Evolutionary conservation across 2,329 filamentous ascomycete genomes (phyloP).

Genomic region (Pseudofabraea citricarpa): DNA sequence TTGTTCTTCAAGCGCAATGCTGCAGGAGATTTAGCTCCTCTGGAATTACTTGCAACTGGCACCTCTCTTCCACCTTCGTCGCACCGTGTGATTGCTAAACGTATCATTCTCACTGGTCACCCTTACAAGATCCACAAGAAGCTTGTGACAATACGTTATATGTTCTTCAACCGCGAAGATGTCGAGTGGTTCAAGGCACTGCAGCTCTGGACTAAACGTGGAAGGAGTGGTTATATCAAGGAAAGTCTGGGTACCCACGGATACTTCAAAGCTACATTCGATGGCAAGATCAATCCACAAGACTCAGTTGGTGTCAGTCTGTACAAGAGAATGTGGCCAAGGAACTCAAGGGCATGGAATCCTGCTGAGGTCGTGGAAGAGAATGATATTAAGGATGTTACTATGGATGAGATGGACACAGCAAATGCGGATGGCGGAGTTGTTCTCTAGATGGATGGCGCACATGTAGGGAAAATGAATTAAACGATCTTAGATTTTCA

Average conservation of each 20-base stretch:
- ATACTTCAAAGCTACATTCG: slow-evolving; percentile 99
- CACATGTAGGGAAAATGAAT: not conserved
- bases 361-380: slow-evolving; percentile 20
- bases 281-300: slow-evolving; percentile 91
- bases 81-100: slow-evolving; percentile 83
- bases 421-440: slow-evolving; percentile 1
- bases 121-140: slow-evolving; percentile 99
- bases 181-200: slow-evolving; percentile 97
- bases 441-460: not conserved
- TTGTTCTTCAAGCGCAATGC: slow-evolving; percentile 73
- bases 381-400: slow-evolving; percentile 13
- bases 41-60: slow-evolving; percentile 79
- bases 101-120: slow-evolving; percentile 89
- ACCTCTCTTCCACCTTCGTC: slow-evolving; percentile 76
- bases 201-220: slow-evolving; percentile 88
- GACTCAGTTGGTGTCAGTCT: slow-evolving; percentile 88
- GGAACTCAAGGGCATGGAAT: slow-evolving; percentile 47
- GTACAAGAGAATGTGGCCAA: slow-evolving; percentile 82
- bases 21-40: slow-evolving; percentile 36
- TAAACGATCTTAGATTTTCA: too few species aligned
- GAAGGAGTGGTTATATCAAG: slow-evolving; percentile 86
- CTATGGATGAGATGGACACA: slow-evolving; percentile 1
- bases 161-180: slow-evolving; percentile 98
- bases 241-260: slow-evolving; percentile 93
- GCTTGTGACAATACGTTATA: slow-evolving; percentile 94